A percentile compares a stretch with the other conserved stretches of the same genome.
phyloP scores from a whole-genome alignment of 306 rosid species.

The Prunus dulcis region DNA sequence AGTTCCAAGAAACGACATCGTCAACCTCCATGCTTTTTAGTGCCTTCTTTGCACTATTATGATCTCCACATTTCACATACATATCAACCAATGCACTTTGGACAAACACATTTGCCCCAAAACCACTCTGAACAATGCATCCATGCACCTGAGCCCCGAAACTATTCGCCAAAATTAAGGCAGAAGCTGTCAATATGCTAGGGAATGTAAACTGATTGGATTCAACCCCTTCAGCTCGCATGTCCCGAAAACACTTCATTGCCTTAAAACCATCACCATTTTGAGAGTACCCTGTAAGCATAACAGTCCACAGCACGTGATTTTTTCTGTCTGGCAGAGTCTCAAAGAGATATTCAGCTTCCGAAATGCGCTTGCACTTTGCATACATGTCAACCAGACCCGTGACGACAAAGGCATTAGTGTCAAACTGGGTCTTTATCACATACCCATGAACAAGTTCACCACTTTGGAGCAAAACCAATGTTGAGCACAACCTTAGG shows the following conservation, averaged over 20 bases:
- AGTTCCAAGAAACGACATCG: constrained; percentile 79
- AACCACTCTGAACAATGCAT: constrained; percentile 62
- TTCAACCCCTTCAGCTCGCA: constrained; percentile 51
- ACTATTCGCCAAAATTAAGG: constrained; percentile 44
- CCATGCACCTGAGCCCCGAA: constrained; percentile 81
- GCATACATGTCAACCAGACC: constrained; percentile 91
- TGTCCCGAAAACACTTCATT: constrained; percentile 54
- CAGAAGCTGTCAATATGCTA: constrained; percentile 73
- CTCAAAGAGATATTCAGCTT: constrained; percentile 64
- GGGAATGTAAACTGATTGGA: constrained; percentile 83
- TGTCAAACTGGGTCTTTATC: constrained; percentile 49
- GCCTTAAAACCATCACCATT: constrained; percentile 66
- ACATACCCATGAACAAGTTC: constrained; percentile 68
- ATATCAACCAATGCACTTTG: constrained; percentile 82
- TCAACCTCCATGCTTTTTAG: constrained; percentile 63
- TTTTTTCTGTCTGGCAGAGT: constrained; percentile 46
- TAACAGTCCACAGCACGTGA: constrained; percentile 76
- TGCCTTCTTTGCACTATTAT: constrained; percentile 43
- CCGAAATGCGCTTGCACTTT: constrained; percentile 59
- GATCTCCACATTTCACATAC: constrained; percentile 81
- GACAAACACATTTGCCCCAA: constrained; percentile 63
- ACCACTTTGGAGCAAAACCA: constrained; percentile 59
- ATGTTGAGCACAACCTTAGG: constrained; percentile 60
- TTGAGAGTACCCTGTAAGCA: constrained; percentile 90
- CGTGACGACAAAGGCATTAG: constrained; percentile 55